Evolutionary conservation across 108 stramenopile species (phyloP), one percentile per base, ranked within the genome.

Genomic region (Pseudonitzschia multiseries): DNA sequence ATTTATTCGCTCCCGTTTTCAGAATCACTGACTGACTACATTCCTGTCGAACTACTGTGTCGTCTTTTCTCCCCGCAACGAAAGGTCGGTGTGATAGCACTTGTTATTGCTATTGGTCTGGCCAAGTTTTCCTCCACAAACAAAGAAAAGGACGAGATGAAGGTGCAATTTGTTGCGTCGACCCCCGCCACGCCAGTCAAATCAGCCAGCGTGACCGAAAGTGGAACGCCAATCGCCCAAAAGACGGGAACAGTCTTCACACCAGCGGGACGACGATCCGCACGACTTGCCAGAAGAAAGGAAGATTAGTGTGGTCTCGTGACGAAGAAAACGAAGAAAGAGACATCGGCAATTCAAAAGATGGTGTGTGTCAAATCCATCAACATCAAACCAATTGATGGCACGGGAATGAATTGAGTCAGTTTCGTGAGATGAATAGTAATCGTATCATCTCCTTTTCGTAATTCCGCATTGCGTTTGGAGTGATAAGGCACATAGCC

Each of bases 261-360:
- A 20, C 86, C 86, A 26, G 72, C 65, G 24, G 86, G 86, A 32
- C 75, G 86, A 69, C 81, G 86, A 71, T 87, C 86, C 17, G 86
- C 86, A 56, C 80, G 86, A 54, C 32, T 87, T 50, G 86, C 86
- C 24, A 32, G 72, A 50, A 71, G 81, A 70, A 81, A 77, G 76
- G 76, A 81, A 70, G 81, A 81, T 57, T 77, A 77, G 24, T 28
- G 13, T 22, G 10, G n/a, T 3, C 36, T 8, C 6, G 33, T 33
- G 20, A 2, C 61, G 33, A 8, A 14, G 29, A 31, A 36, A 51
- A 69, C 51, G 33, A 51, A 8, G 12, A 50, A 51, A 50, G 44
- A 29, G 46, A 67, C 54, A 56, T 56, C 54, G 24, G 10, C 54
- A 24, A 26, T 56, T 56, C 26, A 56, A 56, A 56, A 56, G 22